Evolutionary conservation across 2,329 filamentous ascomycete genomes (phyloP).

Genomic region (Fusarium neocosmosporiellum): DNA sequence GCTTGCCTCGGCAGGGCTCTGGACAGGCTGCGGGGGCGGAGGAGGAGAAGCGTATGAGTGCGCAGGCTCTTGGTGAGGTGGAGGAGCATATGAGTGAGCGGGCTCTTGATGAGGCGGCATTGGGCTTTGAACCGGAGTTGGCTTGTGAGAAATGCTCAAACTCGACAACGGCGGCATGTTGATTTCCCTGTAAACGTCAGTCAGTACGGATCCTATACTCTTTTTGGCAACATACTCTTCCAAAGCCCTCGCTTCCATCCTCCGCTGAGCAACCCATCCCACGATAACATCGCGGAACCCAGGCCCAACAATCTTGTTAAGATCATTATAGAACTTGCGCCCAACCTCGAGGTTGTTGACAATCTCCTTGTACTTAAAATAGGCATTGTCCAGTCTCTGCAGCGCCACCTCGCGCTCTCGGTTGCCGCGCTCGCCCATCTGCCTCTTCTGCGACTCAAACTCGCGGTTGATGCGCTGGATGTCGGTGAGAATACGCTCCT

Average conservation of each 20-base stretch:
- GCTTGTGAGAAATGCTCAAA: slow-evolving; percentile 52
- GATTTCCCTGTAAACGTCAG: slow-evolving; percentile 55
- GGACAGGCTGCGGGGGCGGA: slow-evolving; percentile 37
- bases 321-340: slow-evolving; percentile 96
- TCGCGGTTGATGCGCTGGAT: slow-evolving; percentile 81
- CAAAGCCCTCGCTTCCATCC: slow-evolving; percentile 81
- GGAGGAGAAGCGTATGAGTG: slow-evolving; percentile 18
- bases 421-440: slow-evolving; percentile 70
- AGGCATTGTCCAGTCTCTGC: slow-evolving; percentile 89
- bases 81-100: slow-evolving; percentile 15
- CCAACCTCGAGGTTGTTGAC: slow-evolving; percentile 91
- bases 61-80: not conserved
- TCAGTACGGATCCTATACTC: slow-evolving; percentile 6
- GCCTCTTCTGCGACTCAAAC: slow-evolving; percentile 78
- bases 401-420: slow-evolving; percentile 85
- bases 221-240: slow-evolving; percentile 71
- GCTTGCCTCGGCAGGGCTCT: slow-evolving; percentile 57
- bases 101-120: slow-evolving; percentile 26
- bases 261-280: slow-evolving; percentile 82
- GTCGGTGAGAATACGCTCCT: slow-evolving; percentile 76
- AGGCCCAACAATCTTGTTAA: slow-evolving; percentile 83
- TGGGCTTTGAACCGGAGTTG: slow-evolving; percentile 36
- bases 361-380: slow-evolving; percentile 96
- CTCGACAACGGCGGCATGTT: slow-evolving; percentile 63
- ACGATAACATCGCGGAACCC: slow-evolving; percentile 83